Evolutionary conservation across 208 protist species (phyloP).

Genomic region (Trypanosoma lewisi): DNA sequence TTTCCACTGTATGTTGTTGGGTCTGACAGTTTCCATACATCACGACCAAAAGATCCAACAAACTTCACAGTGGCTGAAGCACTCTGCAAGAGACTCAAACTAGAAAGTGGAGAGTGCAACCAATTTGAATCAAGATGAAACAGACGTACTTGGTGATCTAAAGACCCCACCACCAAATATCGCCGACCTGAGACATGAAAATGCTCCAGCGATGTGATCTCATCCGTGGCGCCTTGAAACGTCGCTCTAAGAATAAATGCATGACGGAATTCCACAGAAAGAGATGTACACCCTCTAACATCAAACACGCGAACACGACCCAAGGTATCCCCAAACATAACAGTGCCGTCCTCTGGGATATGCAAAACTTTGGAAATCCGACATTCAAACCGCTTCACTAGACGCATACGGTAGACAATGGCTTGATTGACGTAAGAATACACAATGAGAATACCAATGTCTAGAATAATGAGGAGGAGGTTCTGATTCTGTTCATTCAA

Average conservation of each 20-base stretch:
- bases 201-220: conserved; percentile 24
- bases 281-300: conserved; percentile 29
- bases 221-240: conserved; percentile 38
- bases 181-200: conserved; percentile 6
- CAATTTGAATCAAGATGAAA: no score
- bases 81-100: not conserved
- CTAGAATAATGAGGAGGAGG: conserved; percentile 60
- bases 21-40: conserved; percentile 13
- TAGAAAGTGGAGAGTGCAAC: not conserved
- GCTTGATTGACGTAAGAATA: conserved; percentile 63
- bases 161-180: conserved; percentile 42
- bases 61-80: not conserved
- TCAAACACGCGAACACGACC: conserved; percentile 52
- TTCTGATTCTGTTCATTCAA: conserved; percentile 74
- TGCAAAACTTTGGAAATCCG: conserved; percentile 38
- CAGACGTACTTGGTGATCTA: conserved; percentile 59
- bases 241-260: not conserved
- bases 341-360: conserved; percentile 20
- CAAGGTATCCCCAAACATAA: conserved; percentile 43
- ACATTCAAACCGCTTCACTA: conserved; percentile 43
- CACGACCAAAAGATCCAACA: conserved; percentile 20
- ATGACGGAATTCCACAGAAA: conserved; percentile 26
- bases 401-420: conserved; percentile 39
- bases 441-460: conserved; percentile 65
- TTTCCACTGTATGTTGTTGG: conserved; percentile 5